These are phyloP conservation scores for Ogataea glucozyma DNA, from an alignment of 805 yeast genomes.

Conservation along the genomic window DNA sequence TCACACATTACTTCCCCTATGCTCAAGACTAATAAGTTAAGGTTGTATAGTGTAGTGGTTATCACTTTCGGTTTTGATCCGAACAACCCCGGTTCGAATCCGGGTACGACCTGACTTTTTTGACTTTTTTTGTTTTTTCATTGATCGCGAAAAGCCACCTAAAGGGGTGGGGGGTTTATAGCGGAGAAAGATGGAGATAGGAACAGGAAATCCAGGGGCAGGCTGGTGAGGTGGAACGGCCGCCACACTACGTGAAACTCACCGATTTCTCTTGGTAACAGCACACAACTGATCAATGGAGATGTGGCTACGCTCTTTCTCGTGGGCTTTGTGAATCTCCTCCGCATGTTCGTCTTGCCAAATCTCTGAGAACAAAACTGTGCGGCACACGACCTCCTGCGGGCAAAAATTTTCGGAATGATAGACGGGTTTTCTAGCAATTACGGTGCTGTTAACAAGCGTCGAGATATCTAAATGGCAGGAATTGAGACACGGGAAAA, in stretches of 20 bases:
- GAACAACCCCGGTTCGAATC: constrained; percentile 82
- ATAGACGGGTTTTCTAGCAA: constrained; percentile 7
- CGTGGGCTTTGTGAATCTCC: too few species aligned
- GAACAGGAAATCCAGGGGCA: too few species aligned
- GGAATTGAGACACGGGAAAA: not conserved
- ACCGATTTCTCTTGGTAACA: too few species aligned
- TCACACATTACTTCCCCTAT: too few species aligned
- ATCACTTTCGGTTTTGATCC: constrained; percentile 83
- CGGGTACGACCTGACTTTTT: constrained; percentile 67
- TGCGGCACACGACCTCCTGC: constrained; percentile 4
- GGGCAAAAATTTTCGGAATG: constrained; percentile 8
- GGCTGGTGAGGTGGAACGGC: too few species aligned
- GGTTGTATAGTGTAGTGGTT: constrained; percentile 74
- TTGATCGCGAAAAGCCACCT: not conserved
- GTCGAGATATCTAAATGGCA: not conserved
- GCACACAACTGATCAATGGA: too few species aligned
- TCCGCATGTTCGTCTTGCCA: too few species aligned
- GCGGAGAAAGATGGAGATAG: too few species aligned
- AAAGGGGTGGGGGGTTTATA: too few species aligned
- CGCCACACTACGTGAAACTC: too few species aligned
- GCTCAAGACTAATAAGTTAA: not conserved
- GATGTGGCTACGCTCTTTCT: too few species aligned
- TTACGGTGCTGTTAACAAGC: constrained; percentile 5
- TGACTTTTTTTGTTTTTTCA: not conserved
- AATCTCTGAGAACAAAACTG: too few species aligned